Base-by-base conservation (phyloP, 1,284 basidiomycete genomes). In the Ustilago tritici region DNA sequence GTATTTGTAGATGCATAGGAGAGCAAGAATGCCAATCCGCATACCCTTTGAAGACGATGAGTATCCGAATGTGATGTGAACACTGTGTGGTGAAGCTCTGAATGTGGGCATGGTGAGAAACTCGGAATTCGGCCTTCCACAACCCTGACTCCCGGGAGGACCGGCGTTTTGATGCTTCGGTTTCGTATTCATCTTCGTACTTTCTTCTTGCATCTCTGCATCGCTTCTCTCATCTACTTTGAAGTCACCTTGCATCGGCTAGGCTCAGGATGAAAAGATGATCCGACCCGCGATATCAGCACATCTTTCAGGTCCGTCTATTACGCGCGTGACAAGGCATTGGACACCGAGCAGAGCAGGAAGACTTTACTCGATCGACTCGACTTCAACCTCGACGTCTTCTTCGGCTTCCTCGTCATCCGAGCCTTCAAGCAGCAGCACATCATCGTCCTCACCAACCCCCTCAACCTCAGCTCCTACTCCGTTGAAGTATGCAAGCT, bases 71-170 rank as follows among this genome's bases (percentile, higher is more conserved):
- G 49, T 14, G 49, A 9, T 31, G 49, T 31, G 49, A 32, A 14
- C 31, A 32, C 23, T 32, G 10, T 19, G 5, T 50, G 12, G 31
- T 32, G n/a, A 49, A 28, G 11, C 14, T 9, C 9, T 49, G 46
- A n/a, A 34, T 2, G 4, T 11, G 31, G 23, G 52, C 52, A 19
- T 54, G 34, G 10, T 23, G 35, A 54, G 52, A 54, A 54, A 54
- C 14, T 54, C 38, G 56, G 56, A 31, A 57, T 28, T 41, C 40
- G 56, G 41, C 40, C 56, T 41, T 47, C 56, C 56, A 46, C 56
- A 46, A 34, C 31, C 56, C 19, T 36, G 14, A 14, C 40, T 41
- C 40, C 14, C 15, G 10, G 34, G 5, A 36, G 17, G 32, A 36
- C 34, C 49, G 11, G 54, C 28, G 49, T 50, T 14, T 10, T 32